phyloP scores from a whole-genome alignment of 495 filamentous ascomycete genomes.

The Letharia lupina region DNA sequence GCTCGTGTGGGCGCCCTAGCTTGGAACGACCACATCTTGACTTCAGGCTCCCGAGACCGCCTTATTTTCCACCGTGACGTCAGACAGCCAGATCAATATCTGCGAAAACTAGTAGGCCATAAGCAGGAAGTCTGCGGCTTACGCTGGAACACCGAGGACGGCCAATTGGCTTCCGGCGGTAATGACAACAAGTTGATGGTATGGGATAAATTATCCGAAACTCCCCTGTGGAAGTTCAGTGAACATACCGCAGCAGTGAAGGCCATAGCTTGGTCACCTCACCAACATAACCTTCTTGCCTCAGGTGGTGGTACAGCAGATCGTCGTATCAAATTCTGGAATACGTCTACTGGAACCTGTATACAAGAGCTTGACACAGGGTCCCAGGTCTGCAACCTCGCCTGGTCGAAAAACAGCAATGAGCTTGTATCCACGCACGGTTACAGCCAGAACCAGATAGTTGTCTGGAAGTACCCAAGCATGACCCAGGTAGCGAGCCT shows the following conservation, averaged over 20 bases:
- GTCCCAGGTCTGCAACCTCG: slow-evolving; percentile 92
- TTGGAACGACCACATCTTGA: slow-evolving; percentile 97
- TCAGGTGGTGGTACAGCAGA: slow-evolving; percentile 94
- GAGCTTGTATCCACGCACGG: slow-evolving; percentile 96
- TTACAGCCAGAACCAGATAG: slow-evolving; percentile 96
- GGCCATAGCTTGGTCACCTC: slow-evolving; percentile 97
- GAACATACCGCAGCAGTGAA: slow-evolving; percentile 95
- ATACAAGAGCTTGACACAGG: slow-evolving; percentile 89
- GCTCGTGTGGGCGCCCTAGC: slow-evolving; percentile 84
- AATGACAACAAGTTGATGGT: slow-evolving; percentile 99
- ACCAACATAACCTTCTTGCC: slow-evolving; percentile 87
- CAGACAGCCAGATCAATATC: slow-evolving; percentile 81
- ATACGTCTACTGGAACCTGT: slow-evolving; percentile 69
- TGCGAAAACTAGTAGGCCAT: slow-evolving; percentile 79
- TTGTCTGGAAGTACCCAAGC: slow-evolving; percentile 96
- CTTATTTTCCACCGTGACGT: slow-evolving; percentile 93
- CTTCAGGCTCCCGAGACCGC: slow-evolving; percentile 88
- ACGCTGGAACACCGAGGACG: slow-evolving; percentile 92
- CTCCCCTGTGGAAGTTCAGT: slow-evolving; percentile 82
- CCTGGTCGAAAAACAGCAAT: slow-evolving; percentile 91
- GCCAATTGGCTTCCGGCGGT: slow-evolving; percentile 89
- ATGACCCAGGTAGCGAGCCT: slow-evolving; percentile 94
- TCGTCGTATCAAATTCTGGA: slow-evolving; percentile 94
- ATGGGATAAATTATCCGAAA: slow-evolving; percentile 86
- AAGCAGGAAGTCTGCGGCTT: slow-evolving; percentile 99